phyloP scores from a whole-genome alignment of 495 filamentous ascomycete genomes.

The Tetracladium setigerum region DNA sequence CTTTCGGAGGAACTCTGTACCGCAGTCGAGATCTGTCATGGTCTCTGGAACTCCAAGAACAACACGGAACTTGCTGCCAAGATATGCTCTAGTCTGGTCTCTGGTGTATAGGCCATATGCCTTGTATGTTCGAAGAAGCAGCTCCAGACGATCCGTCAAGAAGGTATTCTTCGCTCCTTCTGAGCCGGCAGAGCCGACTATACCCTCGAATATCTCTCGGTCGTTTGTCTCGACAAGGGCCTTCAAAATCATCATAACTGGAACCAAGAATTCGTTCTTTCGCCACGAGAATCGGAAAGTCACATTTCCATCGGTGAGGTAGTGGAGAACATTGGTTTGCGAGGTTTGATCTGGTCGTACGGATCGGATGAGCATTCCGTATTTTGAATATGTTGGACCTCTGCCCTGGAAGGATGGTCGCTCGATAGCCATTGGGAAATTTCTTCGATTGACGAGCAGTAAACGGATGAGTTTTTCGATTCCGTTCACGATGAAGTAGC shows the following conservation, averaged over 20 bases:
- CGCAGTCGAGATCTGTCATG: slow-evolving; percentile 77
- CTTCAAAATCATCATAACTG: slow-evolving; percentile 94
- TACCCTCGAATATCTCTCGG: slow-evolving; percentile 84
- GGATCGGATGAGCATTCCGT: slow-evolving; percentile 82
- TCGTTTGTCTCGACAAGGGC: slow-evolving; percentile 94
- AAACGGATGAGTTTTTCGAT: slow-evolving; percentile 95
- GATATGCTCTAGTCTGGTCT: slow-evolving; percentile 67
- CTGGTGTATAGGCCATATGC: slow-evolving; percentile 73
- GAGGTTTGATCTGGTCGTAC: slow-evolving; percentile 94
- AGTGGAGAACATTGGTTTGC: slow-evolving; percentile 95
- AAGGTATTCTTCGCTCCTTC: slow-evolving; percentile 82
- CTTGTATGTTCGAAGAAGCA: slow-evolving; percentile 89
- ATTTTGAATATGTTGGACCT: slow-evolving; percentile 79
- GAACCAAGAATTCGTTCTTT: slow-evolving; percentile 91
- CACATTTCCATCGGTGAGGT: slow-evolving; percentile 88
- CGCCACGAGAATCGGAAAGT: slow-evolving; percentile 97
- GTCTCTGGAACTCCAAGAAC: slow-evolving; percentile 75
- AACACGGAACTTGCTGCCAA: slow-evolving; percentile 83
- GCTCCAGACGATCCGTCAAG: slow-evolving; percentile 87
- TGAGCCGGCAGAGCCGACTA: slow-evolving; percentile 66
- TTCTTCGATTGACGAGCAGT: slow-evolving; percentile 78
- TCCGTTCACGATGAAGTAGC: slow-evolving; percentile 93
- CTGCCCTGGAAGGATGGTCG: slow-evolving; percentile 81
- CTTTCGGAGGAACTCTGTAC: slow-evolving; percentile 80
- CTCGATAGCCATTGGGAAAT: slow-evolving; percentile 90